phyloP scores from a whole-genome alignment of 257 asterid species.

The Ilex aquifolium region DNA sequence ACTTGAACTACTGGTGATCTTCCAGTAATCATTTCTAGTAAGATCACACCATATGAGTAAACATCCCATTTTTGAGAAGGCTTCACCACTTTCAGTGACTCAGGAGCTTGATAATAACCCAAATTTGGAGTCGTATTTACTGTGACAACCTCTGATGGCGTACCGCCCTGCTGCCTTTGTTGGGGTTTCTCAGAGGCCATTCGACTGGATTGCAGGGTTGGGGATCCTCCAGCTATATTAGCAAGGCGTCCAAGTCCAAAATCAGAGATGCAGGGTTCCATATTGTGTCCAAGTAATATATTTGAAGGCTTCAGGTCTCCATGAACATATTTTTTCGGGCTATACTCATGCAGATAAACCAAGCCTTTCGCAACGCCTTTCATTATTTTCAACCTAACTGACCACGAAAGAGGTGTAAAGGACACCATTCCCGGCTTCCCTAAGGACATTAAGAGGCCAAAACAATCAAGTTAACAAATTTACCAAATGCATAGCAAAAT shows the following conservation, averaged over 20 bases:
- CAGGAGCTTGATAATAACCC: constrained; percentile 78
- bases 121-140: constrained; percentile 42
- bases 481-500: neutral
- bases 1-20: constrained; percentile 53
- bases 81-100: constrained; percentile 63
- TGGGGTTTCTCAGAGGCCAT: constrained; percentile 48
- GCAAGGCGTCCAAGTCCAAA: constrained; percentile 93
- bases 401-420: constrained; percentile 72
- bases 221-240: constrained; percentile 77
- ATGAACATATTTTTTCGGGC: constrained; percentile 90
- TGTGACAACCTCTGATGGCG: constrained; percentile 45
- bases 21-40: constrained; percentile 84
- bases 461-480: neutral
- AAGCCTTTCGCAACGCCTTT: constrained; percentile 85
- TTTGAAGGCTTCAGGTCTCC: constrained; percentile 93
- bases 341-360: constrained; percentile 70
- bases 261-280: constrained; percentile 82
- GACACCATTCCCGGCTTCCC: constrained; percentile 71
- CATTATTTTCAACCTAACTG: constrained; percentile 57
- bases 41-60: constrained; percentile 70
- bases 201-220: constrained; percentile 49
- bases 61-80: constrained; percentile 97
- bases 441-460: constrained; percentile 13
- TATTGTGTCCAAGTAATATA: constrained; percentile 59
- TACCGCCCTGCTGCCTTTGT: constrained; percentile 30